A percentile compares a stretch with the other conserved stretches of the same genome.
Conservation (phyloP, 2,329 filamentous ascomycete species). For the Phialophora verrucosa region DNA sequence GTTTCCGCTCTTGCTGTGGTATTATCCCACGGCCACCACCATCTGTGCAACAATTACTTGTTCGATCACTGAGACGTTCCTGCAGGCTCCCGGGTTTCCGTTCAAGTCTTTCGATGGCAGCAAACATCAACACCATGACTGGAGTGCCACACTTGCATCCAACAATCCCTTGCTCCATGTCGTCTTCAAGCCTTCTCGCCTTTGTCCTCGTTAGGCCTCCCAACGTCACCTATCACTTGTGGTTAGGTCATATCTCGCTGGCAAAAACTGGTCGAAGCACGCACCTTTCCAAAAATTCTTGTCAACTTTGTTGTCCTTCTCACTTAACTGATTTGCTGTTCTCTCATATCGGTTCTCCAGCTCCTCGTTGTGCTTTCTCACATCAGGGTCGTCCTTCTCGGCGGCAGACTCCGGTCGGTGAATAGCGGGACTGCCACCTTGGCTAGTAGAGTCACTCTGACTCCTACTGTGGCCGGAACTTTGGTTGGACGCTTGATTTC, state of each 20-base stretch:
- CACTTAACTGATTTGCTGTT: conserved; percentile 36
- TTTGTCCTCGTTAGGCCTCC: conserved; percentile 6
- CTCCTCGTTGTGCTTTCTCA: conserved; percentile 38
- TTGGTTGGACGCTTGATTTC: conserved; percentile 18
- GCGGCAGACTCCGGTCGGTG: conserved; percentile 37
- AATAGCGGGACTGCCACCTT: conserved; percentile 32
- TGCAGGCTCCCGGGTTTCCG: not conserved
- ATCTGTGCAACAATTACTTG: not conserved
- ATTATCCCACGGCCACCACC: not conserved
- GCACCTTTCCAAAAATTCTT: conserved; percentile 39
- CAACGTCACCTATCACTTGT: conserved; percentile 33
- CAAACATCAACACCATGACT: not conserved
- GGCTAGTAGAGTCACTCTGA: conserved; percentile 12
- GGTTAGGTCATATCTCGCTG: conserved; percentile 12
- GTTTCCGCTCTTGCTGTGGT: not conserved
- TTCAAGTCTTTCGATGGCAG: not conserved
- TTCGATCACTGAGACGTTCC: not conserved
- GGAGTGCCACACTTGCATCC: not conserved
- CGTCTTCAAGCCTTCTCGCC: conserved; percentile 6
- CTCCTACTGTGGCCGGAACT: not conserved
- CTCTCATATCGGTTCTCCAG: conserved; percentile 31
- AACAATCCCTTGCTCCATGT: not conserved
- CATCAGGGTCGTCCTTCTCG: conserved; percentile 38
- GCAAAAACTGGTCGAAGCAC: not conserved
- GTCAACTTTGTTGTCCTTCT: conserved; percentile 40